Evolutionary conservation across 257 asterid genomes (phyloP).

Genomic region (Solanum tarapatanum): DNA sequence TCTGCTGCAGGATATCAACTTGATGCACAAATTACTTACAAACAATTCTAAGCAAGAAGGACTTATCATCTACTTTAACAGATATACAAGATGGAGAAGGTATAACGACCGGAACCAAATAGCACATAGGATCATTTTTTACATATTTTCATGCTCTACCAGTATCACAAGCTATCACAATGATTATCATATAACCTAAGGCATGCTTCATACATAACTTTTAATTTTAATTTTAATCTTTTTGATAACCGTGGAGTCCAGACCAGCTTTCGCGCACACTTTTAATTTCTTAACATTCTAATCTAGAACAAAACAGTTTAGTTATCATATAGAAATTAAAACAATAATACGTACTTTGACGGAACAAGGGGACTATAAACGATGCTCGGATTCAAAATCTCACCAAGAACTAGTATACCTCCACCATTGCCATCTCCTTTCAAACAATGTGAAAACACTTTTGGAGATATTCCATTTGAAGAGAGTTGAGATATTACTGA

Average conservation of each 20-base stretch:
- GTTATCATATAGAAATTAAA: conserved; percentile 4
- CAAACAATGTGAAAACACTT: conserved; percentile 78
- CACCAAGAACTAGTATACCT: conserved; percentile 87
- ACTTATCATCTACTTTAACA: background rate
- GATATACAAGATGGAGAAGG: background rate
- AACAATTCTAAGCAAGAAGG: background rate
- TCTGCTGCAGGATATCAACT: background rate
- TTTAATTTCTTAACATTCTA: background rate
- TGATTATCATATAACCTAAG: background rate
- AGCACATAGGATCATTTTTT: background rate
- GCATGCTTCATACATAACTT: background rate
- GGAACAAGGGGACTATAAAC: conserved; percentile 92
- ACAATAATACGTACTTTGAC: conserved; percentile 61
- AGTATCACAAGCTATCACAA: background rate
- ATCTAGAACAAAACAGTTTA: conserved; percentile 5
- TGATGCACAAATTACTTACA: background rate
- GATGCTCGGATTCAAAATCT: conserved; percentile 76
- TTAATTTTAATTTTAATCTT: background rate
- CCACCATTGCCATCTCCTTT: conserved; percentile 87
- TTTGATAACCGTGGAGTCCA: too few relatives aligned
- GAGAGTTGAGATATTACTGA: conserved; percentile 75
- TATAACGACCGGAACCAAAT: background rate
- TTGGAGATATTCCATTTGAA: conserved; percentile 66
- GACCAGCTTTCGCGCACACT: background rate
- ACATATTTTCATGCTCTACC: background rate